Conservation (phyloP, 495 filamentous ascomycete genomes). For the Opeltia flavorubescens region DNA sequence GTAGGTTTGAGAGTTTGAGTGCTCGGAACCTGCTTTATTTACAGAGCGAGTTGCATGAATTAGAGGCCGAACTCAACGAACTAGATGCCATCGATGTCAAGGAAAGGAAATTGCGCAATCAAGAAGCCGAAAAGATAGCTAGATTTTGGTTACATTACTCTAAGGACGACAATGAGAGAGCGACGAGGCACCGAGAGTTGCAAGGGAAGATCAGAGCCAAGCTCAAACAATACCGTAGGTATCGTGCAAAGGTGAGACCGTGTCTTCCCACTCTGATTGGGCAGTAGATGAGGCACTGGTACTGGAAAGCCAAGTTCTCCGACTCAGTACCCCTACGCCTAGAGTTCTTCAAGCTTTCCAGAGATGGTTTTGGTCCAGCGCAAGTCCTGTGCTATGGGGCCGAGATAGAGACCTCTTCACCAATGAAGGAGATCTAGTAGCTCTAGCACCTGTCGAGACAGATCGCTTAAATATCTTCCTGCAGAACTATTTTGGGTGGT, state of each 20-base stretch:
- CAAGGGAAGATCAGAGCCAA: slow-evolving; percentile 5
- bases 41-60: slow-evolving; percentile 15
- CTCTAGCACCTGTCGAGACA: slow-evolving; percentile 8
- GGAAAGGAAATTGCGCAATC: neutral
- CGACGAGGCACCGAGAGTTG: slow-evolving; percentile 1
- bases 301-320: slow-evolving; percentile 11
- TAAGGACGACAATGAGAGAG: neutral
- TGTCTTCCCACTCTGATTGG: neutral
- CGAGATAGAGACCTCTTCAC: slow-evolving; percentile 9
- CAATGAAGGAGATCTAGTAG: slow-evolving; percentile 7
- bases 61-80: slow-evolving; percentile 4
- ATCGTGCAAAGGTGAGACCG: neutral
- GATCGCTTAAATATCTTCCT: slow-evolving; percentile 10
- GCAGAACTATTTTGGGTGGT: slow-evolving; percentile 5
- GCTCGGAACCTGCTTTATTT: slow-evolving; percentile 15
- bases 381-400: slow-evolving; percentile 1
- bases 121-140: slow-evolving; percentile 1
- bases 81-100: slow-evolving; percentile 3
- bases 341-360: slow-evolving; percentile 3
- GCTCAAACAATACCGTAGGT: slow-evolving; percentile 11
- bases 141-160: slow-evolving; percentile 2
- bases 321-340: slow-evolving; percentile 4
- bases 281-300: slow-evolving; percentile 12
- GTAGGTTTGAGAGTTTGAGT: slow-evolving; percentile 10
- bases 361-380: slow-evolving; percentile 1